A percentile compares a stretch with the other conserved stretches of the same genome.
These are phyloP conservation scores for Penicillium bovifimosum DNA, from an alignment of 495 filamentous ascomycete species.

Conservation along the genomic window DNA sequence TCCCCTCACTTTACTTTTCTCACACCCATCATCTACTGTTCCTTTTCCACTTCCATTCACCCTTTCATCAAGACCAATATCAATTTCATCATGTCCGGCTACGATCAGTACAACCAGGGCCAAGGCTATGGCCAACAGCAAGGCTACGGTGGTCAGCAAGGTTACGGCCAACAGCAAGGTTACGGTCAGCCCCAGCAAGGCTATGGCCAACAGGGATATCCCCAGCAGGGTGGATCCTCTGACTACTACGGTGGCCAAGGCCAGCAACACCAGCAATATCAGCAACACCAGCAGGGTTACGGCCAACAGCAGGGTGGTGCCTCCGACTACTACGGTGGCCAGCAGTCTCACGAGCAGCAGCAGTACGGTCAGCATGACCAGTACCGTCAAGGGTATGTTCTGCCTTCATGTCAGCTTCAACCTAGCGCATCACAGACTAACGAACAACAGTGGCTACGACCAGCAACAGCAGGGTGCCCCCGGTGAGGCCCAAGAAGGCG, in stretches of 20 bases:
- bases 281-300: constrained; percentile 23
- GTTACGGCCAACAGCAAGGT: constrained; percentile 20
- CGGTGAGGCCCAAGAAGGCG: constrained; percentile 40
- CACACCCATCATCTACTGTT: constrained; percentile 7
- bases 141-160: constrained; percentile 7
- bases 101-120: constrained; percentile 38
- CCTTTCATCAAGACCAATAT: background rate
- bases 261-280: constrained; percentile 3
- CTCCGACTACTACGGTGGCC: constrained; percentile 30
- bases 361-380: constrained; percentile 27
- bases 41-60: constrained; percentile 2
- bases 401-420: background rate
- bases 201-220: constrained; percentile 20
- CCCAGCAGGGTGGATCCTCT: constrained; percentile 12
- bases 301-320: constrained; percentile 16
- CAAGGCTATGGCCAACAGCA: constrained; percentile 22
- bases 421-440: constrained; percentile 4
- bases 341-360: constrained; percentile 24
- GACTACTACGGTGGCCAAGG: constrained; percentile 11
- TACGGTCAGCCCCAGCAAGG: constrained; percentile 22
- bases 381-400: constrained; percentile 21
- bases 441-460: constrained; percentile 18
- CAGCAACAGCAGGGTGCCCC: constrained; percentile 30
- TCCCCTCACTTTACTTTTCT: constrained; percentile 14
- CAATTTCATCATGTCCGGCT: constrained; percentile 37